Evolutionary conservation across 768 basidiomycete species (phyloP), one percentile per base, ranked within the genome.

Genomic region (Mycena crocata): DNA sequence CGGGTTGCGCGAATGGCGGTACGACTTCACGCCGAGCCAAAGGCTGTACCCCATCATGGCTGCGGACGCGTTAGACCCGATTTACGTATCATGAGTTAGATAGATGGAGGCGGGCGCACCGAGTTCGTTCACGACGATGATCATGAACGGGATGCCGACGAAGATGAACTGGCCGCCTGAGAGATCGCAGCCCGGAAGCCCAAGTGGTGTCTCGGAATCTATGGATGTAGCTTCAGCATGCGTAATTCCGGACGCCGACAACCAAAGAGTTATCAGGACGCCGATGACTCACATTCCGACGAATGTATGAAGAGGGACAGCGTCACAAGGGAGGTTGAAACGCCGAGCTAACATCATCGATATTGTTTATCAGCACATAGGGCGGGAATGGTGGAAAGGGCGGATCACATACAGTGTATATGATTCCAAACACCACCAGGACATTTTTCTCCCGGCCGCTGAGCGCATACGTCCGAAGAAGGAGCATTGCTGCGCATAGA

Each of bases 1-100:
- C 5, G 59, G 58, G 32, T 40, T 65, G 14, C 4, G 14, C 2
- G 42, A 30, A 40, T 62, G 40, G 2, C 63, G 57, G 45, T 65
- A 69, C 5, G 42, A 42, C 13, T 52, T 55, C 24, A 55, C 0
- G 14, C 54, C 54, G 26, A 69, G 31, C 34, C 40, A 55, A 1
- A 65, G 30, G n/a, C 63, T 62, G 54, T 65, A 69, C 34, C 21
- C 32, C 63, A 69, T 65, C 19, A 69, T 40, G 1, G 32, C 68
- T 69, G 50, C 19, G 21, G 6, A 48, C 26, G n/a, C n/a, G n/a
- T n/a, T n/a, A n/a, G n/a, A n/a, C n/a, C n/a, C n/a, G n/a, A n/a
- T n/a, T n/a, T n/a, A 51, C 9, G 31, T 28, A 28, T 30, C 12
- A n/a, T 50, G 5, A 26, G 8, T 8, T 4, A 35, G 61, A 28